phyloP scores from a whole-genome alignment of 495 filamentous ascomycete species.

The Podospora conica region DNA sequence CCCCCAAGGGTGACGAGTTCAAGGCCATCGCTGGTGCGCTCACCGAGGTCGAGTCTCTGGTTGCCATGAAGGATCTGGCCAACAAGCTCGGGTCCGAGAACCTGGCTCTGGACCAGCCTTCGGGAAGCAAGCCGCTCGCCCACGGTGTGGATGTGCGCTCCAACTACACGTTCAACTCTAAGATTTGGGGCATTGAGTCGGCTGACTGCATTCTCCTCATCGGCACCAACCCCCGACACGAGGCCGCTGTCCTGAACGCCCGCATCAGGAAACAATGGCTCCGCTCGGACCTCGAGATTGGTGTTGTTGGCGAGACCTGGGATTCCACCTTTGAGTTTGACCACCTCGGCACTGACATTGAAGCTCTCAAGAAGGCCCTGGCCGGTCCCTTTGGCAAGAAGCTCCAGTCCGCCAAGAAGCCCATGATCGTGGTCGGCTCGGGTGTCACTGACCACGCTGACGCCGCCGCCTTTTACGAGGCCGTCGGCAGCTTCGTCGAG shows the following conservation, averaged over 20 bases:
- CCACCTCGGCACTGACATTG: constrained; percentile 72
- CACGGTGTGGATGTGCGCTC: constrained; percentile 92
- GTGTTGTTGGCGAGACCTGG: constrained; percentile 84
- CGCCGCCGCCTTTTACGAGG: constrained; percentile 86
- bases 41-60: constrained; percentile 82
- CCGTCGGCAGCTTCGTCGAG: constrained; percentile 80
- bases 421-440: constrained; percentile 93
- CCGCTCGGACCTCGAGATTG: constrained; percentile 88
- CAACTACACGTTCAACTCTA: constrained; percentile 95
- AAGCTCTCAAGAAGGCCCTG: constrained; percentile 74
- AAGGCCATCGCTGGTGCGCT: constrained; percentile 91
- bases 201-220: constrained; percentile 88
- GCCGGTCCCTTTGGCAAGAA: constrained; percentile 87
- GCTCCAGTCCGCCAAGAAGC: constrained; percentile 76
- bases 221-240: constrained; percentile 89
- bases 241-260: constrained; percentile 90
- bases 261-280: constrained; percentile 97
- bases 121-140: constrained; percentile 73
- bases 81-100: constrained; percentile 97
- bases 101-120: constrained; percentile 83
- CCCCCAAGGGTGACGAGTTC: constrained; percentile 84
- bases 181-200: constrained; percentile 86
- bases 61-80: constrained; percentile 92
- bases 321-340: constrained; percentile 90
- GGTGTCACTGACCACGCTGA: constrained; percentile 83